Evolutionary conservation across 371 early-diverging fungal species (phyloP), one percentile per base, ranked within the genome.

Genomic region (Zychaea mexicana): DNA sequence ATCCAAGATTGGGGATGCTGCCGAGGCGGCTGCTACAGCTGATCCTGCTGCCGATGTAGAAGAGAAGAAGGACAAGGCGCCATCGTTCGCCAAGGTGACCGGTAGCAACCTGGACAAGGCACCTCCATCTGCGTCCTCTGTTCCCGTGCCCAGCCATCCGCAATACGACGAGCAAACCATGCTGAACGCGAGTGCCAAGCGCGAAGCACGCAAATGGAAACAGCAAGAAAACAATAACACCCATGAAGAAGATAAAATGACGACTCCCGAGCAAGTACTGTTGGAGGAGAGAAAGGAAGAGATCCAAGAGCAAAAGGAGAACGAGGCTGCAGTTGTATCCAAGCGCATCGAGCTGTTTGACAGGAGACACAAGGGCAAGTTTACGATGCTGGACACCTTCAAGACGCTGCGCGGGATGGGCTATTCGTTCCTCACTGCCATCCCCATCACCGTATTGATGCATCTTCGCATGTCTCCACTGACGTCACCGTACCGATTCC

Each of bases 401-500:
- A 58, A 19, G 69, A 78, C 75, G 8, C 62, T 82, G n/a, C 76
- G 74, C 56, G 56, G 62, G 6, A 36, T 76, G 27, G 76, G 78
- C 3, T 77, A 82, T 62, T 69, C 72, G 21, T 72, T 71, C 64
- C 46, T 82, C 7, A 67, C 62, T 19, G 70, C 71, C n/a, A 54
- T 82, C 13, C 76, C 79, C 24, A 66, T 71, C 10, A 68, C 82
- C 1, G 17, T 77, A 17, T 3, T 82, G 9, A 67, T 82, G 61
- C 82, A 82, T 49, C 32, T 79, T 4, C 72, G 73, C 17, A 52
- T 77, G 12, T 82, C 82, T 0, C 76, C 79, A 6, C 39, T 72
- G 27, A 76, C 82, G 5, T 79, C 82, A 8, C 82, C 82, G n/a
- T 53, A 76, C 19, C n/a, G 70, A 2, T 68, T 76, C 13, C 82